phyloP scores from a whole-genome alignment of 2,329 filamentous ascomycete genomes.

The Stachybotrys echinatus region DNA sequence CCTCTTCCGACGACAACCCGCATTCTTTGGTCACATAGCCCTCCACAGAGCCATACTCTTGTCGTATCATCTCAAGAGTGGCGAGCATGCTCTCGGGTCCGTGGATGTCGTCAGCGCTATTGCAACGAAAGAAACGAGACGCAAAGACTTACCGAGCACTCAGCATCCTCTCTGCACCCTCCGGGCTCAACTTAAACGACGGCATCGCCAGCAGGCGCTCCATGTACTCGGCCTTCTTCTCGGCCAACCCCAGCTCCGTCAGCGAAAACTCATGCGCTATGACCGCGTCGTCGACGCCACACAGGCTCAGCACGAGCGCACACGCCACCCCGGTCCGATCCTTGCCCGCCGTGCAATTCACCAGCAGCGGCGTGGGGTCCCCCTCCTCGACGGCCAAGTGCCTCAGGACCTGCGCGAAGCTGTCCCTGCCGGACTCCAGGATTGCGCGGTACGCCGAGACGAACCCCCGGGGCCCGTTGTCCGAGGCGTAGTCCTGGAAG shows the following conservation, averaged over 20 bases:
- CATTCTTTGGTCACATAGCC: slow-evolving; percentile 55
- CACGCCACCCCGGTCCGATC: slow-evolving; percentile 69
- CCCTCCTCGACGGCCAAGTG: slow-evolving; percentile 41
- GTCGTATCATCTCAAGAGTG: slow-evolving; percentile 49
- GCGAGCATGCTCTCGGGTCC: slow-evolving; percentile 43
- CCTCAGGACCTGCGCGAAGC: slow-evolving; percentile 47
- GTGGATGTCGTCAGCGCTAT: slow-evolving; percentile 4
- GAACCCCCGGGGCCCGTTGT: slow-evolving; percentile 51
- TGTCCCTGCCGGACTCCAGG: slow-evolving; percentile 42
- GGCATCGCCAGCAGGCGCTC: slow-evolving; percentile 43
- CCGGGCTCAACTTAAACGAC: slow-evolving; percentile 39
- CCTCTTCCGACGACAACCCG: slow-evolving; percentile 48
- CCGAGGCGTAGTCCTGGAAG: slow-evolving; percentile 52
- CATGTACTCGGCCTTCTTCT: slow-evolving; percentile 47
- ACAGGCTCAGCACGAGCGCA: slow-evolving; percentile 59
- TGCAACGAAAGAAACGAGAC: neutral
- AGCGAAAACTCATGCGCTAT: slow-evolving; percentile 66
- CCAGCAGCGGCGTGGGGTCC: slow-evolving; percentile 45
- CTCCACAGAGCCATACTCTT: slow-evolving; percentile 59
- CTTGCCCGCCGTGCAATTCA: slow-evolving; percentile 75
- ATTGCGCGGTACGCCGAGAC: slow-evolving; percentile 60
- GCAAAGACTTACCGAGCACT: slow-evolving; percentile 29
- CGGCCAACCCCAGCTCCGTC: slow-evolving; percentile 55
- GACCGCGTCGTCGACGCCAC: slow-evolving; percentile 51
- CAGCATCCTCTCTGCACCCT: slow-evolving; percentile 39